Evolutionary conservation across 2,329 filamentous ascomycete genomes (phyloP).

Genomic region (Aspergillus versicolor): DNA sequence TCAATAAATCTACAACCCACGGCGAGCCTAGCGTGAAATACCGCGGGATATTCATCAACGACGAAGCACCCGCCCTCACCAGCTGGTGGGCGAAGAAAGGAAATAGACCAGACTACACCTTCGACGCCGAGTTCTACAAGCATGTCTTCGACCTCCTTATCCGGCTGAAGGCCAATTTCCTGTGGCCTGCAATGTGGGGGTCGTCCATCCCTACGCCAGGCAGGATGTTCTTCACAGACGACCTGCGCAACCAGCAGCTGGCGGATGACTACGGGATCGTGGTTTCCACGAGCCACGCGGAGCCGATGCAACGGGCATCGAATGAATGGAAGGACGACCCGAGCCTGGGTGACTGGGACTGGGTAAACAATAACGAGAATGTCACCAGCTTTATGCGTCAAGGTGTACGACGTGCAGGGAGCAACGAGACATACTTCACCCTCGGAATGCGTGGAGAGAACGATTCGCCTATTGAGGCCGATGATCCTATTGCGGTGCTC

Average conservation of each 20-base stretch:
- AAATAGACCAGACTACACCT: background rate
- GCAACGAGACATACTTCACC: background rate
- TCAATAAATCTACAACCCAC: background rate
- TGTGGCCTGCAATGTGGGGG: background rate
- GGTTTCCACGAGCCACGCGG: background rate
- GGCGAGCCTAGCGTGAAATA: background rate
- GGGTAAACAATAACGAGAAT: background rate
- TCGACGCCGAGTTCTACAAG: background rate
- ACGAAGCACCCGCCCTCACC: background rate
- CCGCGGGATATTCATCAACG: background rate
- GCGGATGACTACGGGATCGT: background rate
- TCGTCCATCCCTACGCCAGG: background rate
- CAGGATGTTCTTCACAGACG: background rate
- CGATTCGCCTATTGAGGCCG: background rate
- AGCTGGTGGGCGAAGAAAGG: background rate
- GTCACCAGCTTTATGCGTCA: background rate
- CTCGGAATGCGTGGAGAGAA: background rate
- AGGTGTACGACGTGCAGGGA: background rate
- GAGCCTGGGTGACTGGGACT: background rate
- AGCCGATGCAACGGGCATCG: background rate
- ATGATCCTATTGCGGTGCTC: background rate
- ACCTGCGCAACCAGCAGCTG: background rate
- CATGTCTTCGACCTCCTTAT: background rate
- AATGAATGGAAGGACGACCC: background rate
- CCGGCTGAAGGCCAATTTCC: background rate